Evolutionary conservation across 2,329 filamentous ascomycete genomes (phyloP).

Genomic region (Fusarium ramigenum): DNA sequence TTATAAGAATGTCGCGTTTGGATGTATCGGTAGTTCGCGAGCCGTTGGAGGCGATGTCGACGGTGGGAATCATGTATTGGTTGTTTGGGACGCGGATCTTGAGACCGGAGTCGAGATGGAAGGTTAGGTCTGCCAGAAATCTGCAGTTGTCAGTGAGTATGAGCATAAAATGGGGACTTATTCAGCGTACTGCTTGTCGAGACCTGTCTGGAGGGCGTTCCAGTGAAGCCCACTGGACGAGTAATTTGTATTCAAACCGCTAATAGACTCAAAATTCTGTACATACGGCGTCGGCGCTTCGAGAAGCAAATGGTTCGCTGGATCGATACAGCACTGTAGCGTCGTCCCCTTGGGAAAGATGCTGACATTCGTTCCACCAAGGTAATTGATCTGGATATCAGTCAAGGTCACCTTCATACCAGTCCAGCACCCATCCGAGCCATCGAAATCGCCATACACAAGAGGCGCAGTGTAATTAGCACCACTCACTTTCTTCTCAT

Average conservation of each 20-base stretch:
- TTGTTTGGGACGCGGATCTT: constrained; percentile 44
- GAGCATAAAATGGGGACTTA: accelerated
- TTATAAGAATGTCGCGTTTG: constrained; percentile 42
- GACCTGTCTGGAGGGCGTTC: constrained; percentile 25
- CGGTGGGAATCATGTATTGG: constrained; percentile 44
- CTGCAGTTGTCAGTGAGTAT: background rate
- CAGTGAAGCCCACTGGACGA: constrained; percentile 30
- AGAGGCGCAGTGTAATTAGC: constrained; percentile 43
- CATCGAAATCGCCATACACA: constrained; percentile 23
- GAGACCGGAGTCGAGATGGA: constrained; percentile 42
- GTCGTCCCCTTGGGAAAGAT: constrained; percentile 40
- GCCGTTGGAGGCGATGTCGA: constrained; percentile 42
- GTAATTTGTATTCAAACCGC: background rate
- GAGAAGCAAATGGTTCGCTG: constrained; percentile 44
- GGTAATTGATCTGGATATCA: constrained; percentile 43
- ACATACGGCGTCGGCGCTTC: constrained; percentile 39
- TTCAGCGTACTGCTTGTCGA: constrained; percentile 12
- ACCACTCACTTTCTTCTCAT: constrained; percentile 47
- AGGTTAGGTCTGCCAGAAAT: constrained; percentile 44
- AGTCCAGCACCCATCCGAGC: constrained; percentile 30
- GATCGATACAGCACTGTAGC: constrained; percentile 44
- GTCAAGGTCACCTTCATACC: constrained; percentile 37
- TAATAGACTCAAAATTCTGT: constrained; percentile 31
- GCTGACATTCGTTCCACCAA: constrained; percentile 38
- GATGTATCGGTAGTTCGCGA: constrained; percentile 25